A percentile compares a stretch with the other conserved stretches of the same genome.
Evolutionary conservation across 208 protist genomes (phyloP).

Genomic region (Wallacemonas sp.): DNA sequence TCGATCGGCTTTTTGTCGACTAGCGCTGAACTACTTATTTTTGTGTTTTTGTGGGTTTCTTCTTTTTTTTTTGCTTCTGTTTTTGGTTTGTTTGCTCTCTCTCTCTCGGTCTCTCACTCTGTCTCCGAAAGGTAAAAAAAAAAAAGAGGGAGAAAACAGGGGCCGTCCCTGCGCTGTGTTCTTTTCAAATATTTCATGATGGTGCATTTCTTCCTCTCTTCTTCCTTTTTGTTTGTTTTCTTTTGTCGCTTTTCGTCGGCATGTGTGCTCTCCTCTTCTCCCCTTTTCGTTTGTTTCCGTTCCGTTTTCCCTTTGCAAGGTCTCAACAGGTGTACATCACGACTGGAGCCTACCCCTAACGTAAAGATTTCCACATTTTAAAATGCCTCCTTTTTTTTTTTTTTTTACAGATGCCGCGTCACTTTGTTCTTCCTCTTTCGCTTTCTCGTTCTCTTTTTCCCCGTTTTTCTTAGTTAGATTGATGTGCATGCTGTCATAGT

Average conservation of each 20-base stretch:
- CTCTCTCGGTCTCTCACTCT: too few species aligned
- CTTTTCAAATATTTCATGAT: too few species aligned
- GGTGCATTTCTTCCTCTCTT: not conserved
- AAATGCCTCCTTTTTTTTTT: not conserved
- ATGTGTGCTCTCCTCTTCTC: not conserved
- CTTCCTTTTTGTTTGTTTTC: constrained; percentile 2
- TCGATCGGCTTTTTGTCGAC: constrained; percentile 47
- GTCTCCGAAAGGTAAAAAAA: too few species aligned
- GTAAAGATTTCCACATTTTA: not conserved
- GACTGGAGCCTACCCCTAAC: not conserved
- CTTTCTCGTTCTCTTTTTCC: constrained; percentile 17
- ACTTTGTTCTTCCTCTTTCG: constrained; percentile 10
- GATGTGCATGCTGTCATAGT: too few species aligned
- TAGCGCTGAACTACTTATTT: constrained; percentile 15
- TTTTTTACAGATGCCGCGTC: constrained; percentile 2
- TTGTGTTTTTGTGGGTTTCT: not conserved
- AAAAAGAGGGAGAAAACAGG: too few species aligned
- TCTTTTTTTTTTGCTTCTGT: not conserved
- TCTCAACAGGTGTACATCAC: constrained; percentile 15
- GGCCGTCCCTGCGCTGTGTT: too few species aligned
- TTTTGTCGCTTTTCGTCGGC: not conserved
- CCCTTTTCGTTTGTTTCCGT: not conserved
- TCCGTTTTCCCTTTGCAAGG: constrained; percentile 3
- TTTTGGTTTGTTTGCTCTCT: too few species aligned
- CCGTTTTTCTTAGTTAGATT: constrained; percentile 15